Evolutionary conservation across 2,329 filamentous ascomycete genomes (phyloP).

Genomic region (Colletotrichum kahawae): DNA sequence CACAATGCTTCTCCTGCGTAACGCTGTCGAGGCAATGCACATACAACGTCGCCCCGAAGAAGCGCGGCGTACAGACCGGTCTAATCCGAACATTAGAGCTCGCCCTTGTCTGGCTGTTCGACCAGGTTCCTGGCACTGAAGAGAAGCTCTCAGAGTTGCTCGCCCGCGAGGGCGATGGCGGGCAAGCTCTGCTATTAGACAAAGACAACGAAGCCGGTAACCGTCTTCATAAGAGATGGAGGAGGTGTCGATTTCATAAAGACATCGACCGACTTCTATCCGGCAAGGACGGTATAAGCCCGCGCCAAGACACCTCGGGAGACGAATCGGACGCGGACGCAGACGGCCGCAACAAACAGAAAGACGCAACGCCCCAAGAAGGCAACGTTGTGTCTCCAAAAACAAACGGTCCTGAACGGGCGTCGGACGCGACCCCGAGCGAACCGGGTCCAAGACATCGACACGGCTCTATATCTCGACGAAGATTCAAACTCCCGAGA

Average conservation of each 20-base stretch:
- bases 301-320: slow-evolving; percentile 36
- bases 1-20: slow-evolving; percentile 70
- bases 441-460: neutral
- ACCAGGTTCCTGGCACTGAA: slow-evolving; percentile 65
- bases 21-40: slow-evolving; percentile 69
- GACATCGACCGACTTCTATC: slow-evolving; percentile 69
- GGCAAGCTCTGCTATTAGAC: slow-evolving; percentile 51
- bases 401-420: neutral
- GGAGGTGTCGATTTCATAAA: slow-evolving; percentile 64
- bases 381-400: neutral
- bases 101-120: slow-evolving; percentile 70
- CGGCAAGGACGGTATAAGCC: slow-evolving; percentile 37
- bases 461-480: neutral
- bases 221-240: slow-evolving; percentile 66
- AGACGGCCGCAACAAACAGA: slow-evolving; percentile 22
- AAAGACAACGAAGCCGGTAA: slow-evolving; percentile 58
- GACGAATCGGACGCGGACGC: slow-evolving; percentile 35
- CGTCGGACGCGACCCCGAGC: neutral
- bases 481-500: slow-evolving; percentile 45
- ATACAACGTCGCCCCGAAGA: slow-evolving; percentile 76
- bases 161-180: slow-evolving; percentile 45
- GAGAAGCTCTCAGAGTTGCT: slow-evolving; percentile 60
- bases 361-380: neutral
- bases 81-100: slow-evolving; percentile 78
- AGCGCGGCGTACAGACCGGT: slow-evolving; percentile 79